Conservation (phyloP, 306 rosid species). For the Rubus idaeus region DNA sequence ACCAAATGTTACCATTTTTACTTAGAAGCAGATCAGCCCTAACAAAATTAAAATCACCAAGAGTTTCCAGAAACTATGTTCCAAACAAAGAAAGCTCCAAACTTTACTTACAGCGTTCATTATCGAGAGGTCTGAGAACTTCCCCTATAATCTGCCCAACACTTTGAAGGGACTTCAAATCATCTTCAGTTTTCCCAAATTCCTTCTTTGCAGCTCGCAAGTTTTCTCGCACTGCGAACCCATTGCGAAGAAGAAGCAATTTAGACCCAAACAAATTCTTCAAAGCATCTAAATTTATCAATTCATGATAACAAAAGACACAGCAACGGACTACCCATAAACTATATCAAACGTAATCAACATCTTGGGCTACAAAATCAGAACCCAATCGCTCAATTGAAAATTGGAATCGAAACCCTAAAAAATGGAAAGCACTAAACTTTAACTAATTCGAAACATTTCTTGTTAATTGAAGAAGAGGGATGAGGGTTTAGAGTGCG, state of each 20-base stretch:
- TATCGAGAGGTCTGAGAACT: constrained; percentile 95
- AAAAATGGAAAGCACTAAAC: not conserved
- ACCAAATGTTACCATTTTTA: not conserved
- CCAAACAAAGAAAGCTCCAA: not conserved
- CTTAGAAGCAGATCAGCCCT: not conserved
- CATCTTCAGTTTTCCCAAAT: constrained; percentile 95
- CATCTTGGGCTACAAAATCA: not conserved
- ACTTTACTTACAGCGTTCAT: constrained; percentile 66
- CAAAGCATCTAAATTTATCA: not conserved
- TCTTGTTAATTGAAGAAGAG: not conserved
- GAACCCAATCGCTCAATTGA: constrained; percentile 7
- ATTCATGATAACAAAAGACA: not conserved
- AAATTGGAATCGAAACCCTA: constrained; percentile 1
- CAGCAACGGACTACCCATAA: not conserved
- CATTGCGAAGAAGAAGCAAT: not conserved
- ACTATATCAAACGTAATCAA: not conserved
- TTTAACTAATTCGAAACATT: not conserved
- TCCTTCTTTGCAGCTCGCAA: constrained; percentile 75
- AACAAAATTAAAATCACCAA: not conserved
- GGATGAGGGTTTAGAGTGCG: constrained; percentile 16
- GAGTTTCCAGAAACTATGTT: not conserved
- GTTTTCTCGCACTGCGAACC: constrained; percentile 74
- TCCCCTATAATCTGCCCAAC: constrained; percentile 96
- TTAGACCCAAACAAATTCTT: not conserved
- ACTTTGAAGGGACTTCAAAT: constrained; percentile 93